Percentiles rank a stretch among this genome's conserved stretches.
Conservation (phyloP, 2,329 filamentous ascomycete species). For the Sclerotinia minor region DNA sequence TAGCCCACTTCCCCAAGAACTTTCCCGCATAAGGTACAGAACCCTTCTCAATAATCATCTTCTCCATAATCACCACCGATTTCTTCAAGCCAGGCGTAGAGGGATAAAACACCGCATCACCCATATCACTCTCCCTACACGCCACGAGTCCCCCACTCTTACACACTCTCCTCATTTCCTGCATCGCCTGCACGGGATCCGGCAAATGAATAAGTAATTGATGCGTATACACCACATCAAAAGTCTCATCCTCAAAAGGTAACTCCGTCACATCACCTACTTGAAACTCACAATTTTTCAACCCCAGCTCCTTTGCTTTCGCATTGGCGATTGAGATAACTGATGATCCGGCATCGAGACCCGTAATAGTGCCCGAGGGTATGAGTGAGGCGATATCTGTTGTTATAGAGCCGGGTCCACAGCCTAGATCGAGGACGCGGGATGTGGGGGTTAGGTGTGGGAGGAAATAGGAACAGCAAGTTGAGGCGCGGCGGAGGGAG, state of each 20-base stretch:
- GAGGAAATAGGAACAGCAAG: conserved; percentile 23
- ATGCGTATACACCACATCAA: conserved; percentile 25
- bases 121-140: conserved; percentile 20
- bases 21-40: conserved; percentile 10
- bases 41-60: conserved; percentile 22
- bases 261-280: conserved; percentile 20
- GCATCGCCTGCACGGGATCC: conserved; percentile 1
- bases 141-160: conserved; percentile 18
- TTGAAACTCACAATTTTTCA: conserved; percentile 19
- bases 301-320: background rate
- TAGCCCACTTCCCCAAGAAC: conserved; percentile 16
- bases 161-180: conserved; percentile 23
- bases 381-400: conserved; percentile 13
- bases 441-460: background rate
- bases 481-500: conserved; percentile 19
- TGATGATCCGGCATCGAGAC: conserved; percentile 4
- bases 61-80: background rate
- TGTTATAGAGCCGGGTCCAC: conserved; percentile 22
- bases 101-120: conserved; percentile 15
- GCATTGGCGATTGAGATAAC: background rate
- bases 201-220: conserved; percentile 22
- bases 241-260: conserved; percentile 17
- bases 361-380: conserved; percentile 10
- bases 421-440: conserved; percentile 19
- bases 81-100: background rate